Conservation (phyloP, 1,139 yeast genomes). For the Yamadazyma epiphylla region DNA sequence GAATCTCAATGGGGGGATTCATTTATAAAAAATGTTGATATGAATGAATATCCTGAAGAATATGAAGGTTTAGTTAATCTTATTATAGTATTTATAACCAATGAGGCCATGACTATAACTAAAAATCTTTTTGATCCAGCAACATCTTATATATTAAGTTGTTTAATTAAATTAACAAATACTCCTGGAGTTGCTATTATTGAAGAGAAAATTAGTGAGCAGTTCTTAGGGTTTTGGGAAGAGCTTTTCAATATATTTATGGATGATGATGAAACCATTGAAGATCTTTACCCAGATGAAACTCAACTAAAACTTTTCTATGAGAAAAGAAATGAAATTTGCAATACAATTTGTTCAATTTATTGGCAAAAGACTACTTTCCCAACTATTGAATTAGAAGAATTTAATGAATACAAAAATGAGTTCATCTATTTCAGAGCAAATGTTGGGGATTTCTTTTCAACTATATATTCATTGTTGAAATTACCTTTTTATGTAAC, state of each 20-base stretch:
- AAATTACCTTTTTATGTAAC: slow-evolving; percentile 53
- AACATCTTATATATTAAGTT: slow-evolving; percentile 39
- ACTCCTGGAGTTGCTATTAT: slow-evolving; percentile 58
- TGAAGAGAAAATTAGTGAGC: slow-evolving; percentile 67
- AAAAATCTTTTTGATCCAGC: slow-evolving; percentile 39
- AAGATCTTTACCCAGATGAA: slow-evolving; percentile 7
- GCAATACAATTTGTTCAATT: slow-evolving; percentile 44
- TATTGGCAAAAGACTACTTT: slow-evolving; percentile 62
- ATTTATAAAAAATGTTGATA: slow-evolving; percentile 22
- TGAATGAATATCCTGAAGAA: slow-evolving; percentile 36
- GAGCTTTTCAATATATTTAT: slow-evolving; percentile 62
- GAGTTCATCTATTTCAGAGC: slow-evolving; percentile 68
- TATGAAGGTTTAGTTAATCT: slow-evolving; percentile 48
- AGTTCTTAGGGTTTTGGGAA: slow-evolving; percentile 77
- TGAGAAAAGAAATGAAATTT: slow-evolving; percentile 29
- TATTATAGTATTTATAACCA: slow-evolving; percentile 48
- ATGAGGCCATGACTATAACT: slow-evolving; percentile 48
- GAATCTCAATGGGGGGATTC: slow-evolving; percentile 33
- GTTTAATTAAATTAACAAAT: slow-evolving; percentile 55
- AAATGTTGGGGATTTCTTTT: slow-evolving; percentile 74
- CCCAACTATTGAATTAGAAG: slow-evolving; percentile 8
- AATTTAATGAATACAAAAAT: slow-evolving; percentile 15
- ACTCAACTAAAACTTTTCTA: slow-evolving; percentile 23
- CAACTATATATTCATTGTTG: slow-evolving; percentile 61
- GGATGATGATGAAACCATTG: slow-evolving; percentile 49